A percentile compares a stretch with the other conserved stretches of the same genome.
These are phyloP conservation scores for Debaryomyces robertsiae DNA, from an alignment of 1,139 yeast genomes.

Conservation along the genomic window DNA sequence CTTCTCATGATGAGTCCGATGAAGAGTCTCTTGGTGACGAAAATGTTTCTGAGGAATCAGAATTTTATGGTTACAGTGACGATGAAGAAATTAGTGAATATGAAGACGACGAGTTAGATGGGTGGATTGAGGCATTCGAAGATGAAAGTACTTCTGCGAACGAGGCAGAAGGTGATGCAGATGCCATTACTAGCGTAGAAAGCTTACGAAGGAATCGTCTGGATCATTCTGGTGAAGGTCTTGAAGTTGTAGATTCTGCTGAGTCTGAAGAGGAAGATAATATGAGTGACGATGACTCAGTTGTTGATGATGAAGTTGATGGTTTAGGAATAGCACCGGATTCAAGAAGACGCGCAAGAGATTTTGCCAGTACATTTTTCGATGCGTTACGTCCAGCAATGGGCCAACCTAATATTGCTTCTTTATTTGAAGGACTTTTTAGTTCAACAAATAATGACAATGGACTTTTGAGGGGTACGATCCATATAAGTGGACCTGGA, in stretches of 20 bases:
- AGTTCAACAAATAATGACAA: slow-evolving; percentile 14
- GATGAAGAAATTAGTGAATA: slow-evolving; percentile 34
- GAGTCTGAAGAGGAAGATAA: slow-evolving; percentile 22
- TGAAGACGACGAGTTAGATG: slow-evolving; percentile 46
- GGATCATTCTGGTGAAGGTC: slow-evolving; percentile 9
- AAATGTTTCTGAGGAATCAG: slow-evolving; percentile 37
- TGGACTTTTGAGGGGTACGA: slow-evolving; percentile 22
- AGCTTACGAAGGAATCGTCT: slow-evolving; percentile 9
- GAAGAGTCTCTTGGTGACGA: slow-evolving; percentile 27
- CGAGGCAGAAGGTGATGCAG: slow-evolving; percentile 17
- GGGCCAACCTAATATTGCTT: slow-evolving; percentile 22
- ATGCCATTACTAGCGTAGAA: slow-evolving; percentile 14
- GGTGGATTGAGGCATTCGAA: slow-evolving; percentile 48
- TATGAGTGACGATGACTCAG: slow-evolving; percentile 27
- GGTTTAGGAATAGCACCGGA: slow-evolving; percentile 16
- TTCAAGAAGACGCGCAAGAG: slow-evolving; percentile 22
- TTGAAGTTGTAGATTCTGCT: slow-evolving; percentile 9
- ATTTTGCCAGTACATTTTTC: slow-evolving; percentile 27
- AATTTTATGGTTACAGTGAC: slow-evolving; percentile 33
- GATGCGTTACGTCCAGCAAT: slow-evolving; percentile 28
- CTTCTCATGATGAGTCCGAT: slow-evolving; percentile 25
- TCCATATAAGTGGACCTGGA: slow-evolving; percentile 17
- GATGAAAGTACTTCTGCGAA: slow-evolving; percentile 24
- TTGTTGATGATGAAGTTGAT: slow-evolving; percentile 25
- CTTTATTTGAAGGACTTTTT: slow-evolving; percentile 23